A percentile compares a stretch with the other conserved stretches of the same genome.
phyloP scores from a whole-genome alignment of 768 basidiomycete species.

The Pisolithus sp. region DNA sequence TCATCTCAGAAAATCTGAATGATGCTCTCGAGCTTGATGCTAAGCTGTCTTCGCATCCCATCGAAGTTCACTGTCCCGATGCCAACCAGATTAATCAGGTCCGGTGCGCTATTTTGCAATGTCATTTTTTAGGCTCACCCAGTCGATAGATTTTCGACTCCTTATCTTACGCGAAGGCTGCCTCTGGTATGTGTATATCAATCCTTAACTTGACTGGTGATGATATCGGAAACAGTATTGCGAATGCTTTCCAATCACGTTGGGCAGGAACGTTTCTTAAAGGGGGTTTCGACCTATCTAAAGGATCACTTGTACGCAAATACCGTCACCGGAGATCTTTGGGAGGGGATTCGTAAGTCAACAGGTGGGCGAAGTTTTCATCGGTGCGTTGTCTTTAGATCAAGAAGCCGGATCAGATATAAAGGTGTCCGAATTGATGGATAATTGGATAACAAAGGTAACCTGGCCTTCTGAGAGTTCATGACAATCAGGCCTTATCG shows the following conservation, averaged over 20 bases:
- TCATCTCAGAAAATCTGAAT: slow-evolving; percentile 72
- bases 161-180: slow-evolving; percentile 81
- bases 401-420: slow-evolving; percentile 31
- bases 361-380: slow-evolving; percentile 37
- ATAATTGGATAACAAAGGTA: slow-evolving; percentile 85
- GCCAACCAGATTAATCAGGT: slow-evolving; percentile 80
- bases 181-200: slow-evolving; percentile 45
- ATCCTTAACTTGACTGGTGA: background rate
- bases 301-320: slow-evolving; percentile 84
- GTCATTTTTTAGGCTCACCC: background rate
- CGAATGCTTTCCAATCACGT: slow-evolving; percentile 89
- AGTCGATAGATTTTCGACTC: slow-evolving; percentile 76
- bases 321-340: slow-evolving; percentile 79
- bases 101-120: background rate
- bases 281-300: slow-evolving; percentile 86
- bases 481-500: background rate
- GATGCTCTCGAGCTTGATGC: slow-evolving; percentile 79
- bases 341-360: slow-evolving; percentile 76
- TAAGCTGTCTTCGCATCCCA: slow-evolving; percentile 83
- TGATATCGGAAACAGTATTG: slow-evolving; percentile 47
- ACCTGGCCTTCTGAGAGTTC: background rate
- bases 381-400: background rate
- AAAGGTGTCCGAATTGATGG: slow-evolving; percentile 77
- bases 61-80: slow-evolving; percentile 87
- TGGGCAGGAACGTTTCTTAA: slow-evolving; percentile 82